Base-by-base conservation (phyloP, 768 basidiomycete genomes). In the Lactarius trivialis region DNA sequence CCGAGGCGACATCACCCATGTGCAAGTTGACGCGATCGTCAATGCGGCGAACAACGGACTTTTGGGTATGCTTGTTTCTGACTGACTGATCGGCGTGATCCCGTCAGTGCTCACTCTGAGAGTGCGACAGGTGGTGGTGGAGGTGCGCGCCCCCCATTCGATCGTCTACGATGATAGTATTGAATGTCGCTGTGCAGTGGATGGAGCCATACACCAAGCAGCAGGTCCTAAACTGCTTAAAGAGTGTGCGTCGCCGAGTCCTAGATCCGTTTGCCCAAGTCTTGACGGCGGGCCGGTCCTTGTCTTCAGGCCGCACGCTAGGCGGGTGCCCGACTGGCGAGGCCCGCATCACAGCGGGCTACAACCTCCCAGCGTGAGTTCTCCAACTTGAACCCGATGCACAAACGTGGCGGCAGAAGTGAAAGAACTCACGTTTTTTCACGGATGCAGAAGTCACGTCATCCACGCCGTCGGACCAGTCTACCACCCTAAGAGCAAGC, bases 381-480 rank as follows among this genome's bases (percentile, higher is more conserved):
- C 56, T 48, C 48, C n/a, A n/a, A n/a, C n/a, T n/a, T n/a, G 15
- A n/a, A 59, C 11, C 45, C 21, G 21, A 48, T 26, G n/a, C 51
- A 24, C 21, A 11, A 50, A 24, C 15, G 21, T n/a, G n/a, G n/a
- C 14, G 48, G 24, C 48, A 24, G 48, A 34, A 30, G 6, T 30
- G n/a, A n/a, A 30, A 11, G 21, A 19, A 32, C 48, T 32, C 48
- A 24, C 32, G 15, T 48, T 45, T 17, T 30, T 15, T 21, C 32
- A n/a, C n/a, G 55, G n/a, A 6, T 54, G 26, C 65, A 89, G 91
- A 39, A 79, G 80, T 39, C 78, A 86, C 70, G 77, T 93, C 61
- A 89, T 93, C 45, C 91, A 93, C 68, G 80, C 91, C 3, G 91
- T 93, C 17, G 91, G 91, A 12, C 91, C 91, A 0, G 71, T 89